Conservation (phyloP, 768 basidiomycete genomes). For the Suillus subaureus region DNA sequence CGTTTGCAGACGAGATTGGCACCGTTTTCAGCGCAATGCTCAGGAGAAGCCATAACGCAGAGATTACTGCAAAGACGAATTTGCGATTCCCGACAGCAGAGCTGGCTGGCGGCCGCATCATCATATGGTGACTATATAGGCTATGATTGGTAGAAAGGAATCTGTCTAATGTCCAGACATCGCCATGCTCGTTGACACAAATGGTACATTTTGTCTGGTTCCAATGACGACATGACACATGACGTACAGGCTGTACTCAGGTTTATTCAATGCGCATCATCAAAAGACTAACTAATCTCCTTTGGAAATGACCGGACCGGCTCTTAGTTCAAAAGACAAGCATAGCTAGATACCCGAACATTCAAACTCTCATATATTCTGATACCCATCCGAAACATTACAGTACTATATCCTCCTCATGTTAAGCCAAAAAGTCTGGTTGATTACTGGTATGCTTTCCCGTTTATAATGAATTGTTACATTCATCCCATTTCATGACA, state of each 20-base stretch:
- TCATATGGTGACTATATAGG: too few relatives aligned
- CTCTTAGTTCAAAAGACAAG: background rate
- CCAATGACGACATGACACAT: background rate
- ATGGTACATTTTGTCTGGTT: background rate
- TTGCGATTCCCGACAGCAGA: too few relatives aligned
- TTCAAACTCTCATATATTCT: background rate
- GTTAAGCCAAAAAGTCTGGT: slow-evolving; percentile 27
- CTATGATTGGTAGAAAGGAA: too few relatives aligned
- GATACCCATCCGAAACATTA: background rate
- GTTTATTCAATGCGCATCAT: background rate
- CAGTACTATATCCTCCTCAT: background rate
- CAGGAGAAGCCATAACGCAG: too few relatives aligned
- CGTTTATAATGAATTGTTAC: background rate
- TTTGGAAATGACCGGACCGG: background rate
- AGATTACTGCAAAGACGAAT: too few relatives aligned
- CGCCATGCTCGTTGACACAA: background rate
- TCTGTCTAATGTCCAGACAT: too few relatives aligned
- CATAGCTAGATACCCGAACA: background rate
- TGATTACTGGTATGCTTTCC: slow-evolving; percentile 36
- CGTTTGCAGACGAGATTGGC: too few relatives aligned
- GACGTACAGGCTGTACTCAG: background rate
- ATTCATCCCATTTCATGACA: slow-evolving; percentile 2
- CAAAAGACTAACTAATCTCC: background rate
- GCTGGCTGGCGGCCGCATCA: too few relatives aligned
- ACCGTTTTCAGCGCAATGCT: too few relatives aligned